Evolutionary conservation across 129 eudicot genomes (phyloP), one percentile per base, ranked within the genome.

Genomic region (Arctium lappa): DNA sequence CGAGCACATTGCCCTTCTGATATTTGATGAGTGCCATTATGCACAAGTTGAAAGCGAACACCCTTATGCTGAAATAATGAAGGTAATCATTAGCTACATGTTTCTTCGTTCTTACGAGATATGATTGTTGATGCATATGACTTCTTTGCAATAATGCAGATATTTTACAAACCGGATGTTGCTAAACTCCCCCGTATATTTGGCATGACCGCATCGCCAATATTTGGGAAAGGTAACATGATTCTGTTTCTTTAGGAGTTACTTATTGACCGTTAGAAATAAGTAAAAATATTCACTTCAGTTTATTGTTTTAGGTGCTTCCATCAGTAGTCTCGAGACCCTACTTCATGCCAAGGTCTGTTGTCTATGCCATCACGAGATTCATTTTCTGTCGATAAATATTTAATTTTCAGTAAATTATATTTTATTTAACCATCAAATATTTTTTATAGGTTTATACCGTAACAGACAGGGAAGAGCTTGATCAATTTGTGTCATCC

Each of bases 131-230:
- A 84, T 42, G 60, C 44, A 31, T 18, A 31, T 63, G 30, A 30
- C 53, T 70, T 72, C 12, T 78, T 73, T 77, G 37, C 56, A 65
- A 82, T 75, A 13, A 77, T 73, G 77, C 88, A 96, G 99, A 88
- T 93, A 80, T 93, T 91, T 78, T 96, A 96, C 81, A 88, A 88
- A 69, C 60, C 75, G 42, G 86, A 80, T 80, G 80, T 78, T 40
- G 79, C 77, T 30, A 91, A 86, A 82, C 94, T 87, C 84, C 99
- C 99, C 7, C 99, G 99, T 71, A 83, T 96, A 74, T 91, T 91
- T 90, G 99, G 99, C 88, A 93, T 96, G 99, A 96, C 99, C 0
- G 99, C 99, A 53, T 96, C 99, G 40, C 99, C 99, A 63, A 88
- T 53, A 80, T 85, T 85, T 27, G 98, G 98, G 56, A 96, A 93